Evolutionary conservation across 2,329 filamentous ascomycete genomes (phyloP).

Genomic region (Fusarium sp.): DNA sequence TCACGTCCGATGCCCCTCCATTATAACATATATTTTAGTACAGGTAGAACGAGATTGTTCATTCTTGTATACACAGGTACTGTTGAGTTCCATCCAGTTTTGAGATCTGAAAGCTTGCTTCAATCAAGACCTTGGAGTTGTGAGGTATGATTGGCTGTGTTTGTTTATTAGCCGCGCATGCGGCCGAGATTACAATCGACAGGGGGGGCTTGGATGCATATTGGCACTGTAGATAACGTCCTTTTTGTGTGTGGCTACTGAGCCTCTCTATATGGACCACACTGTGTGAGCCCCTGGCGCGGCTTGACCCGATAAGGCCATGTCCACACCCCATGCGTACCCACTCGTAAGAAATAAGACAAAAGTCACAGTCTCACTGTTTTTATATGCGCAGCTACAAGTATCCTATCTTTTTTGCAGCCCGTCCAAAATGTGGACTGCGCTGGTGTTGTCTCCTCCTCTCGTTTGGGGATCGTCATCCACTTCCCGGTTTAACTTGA

Average conservation of each 20-base stretch:
- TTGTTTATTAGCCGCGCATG: slow-evolving; percentile 42
- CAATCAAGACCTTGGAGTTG: slow-evolving; percentile 1
- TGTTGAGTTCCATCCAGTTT: background rate
- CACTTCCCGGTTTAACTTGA: slow-evolving; percentile 39
- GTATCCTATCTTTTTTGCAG: slow-evolving; percentile 5
- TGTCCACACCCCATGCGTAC: slow-evolving; percentile 20
- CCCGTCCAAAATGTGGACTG: slow-evolving; percentile 15
- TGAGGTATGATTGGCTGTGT: slow-evolving; percentile 35
- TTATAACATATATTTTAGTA: too few relatives aligned
- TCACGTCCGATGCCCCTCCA: too few relatives aligned
- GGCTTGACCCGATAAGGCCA: slow-evolving; percentile 43
- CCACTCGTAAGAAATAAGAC: slow-evolving; percentile 14
- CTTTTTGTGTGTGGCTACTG: slow-evolving; percentile 4
- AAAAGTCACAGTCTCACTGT: slow-evolving; percentile 21
- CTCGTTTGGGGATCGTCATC: slow-evolving; percentile 43
- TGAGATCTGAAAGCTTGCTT: slow-evolving; percentile 2
- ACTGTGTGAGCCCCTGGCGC: slow-evolving; percentile 34
- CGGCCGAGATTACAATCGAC: slow-evolving; percentile 43
- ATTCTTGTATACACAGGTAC: slow-evolving; percentile 1
- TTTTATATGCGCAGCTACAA: slow-evolving; percentile 24
- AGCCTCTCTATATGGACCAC: slow-evolving; percentile 5
- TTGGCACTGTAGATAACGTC: slow-evolving; percentile 29
- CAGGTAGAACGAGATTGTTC: slow-evolving; percentile 22
- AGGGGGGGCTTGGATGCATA: slow-evolving; percentile 18
- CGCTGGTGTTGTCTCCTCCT: slow-evolving; percentile 16